A percentile compares a stretch with the other conserved stretches of the same genome.
Evolutionary conservation across 495 filamentous ascomycete species (phyloP).

Genomic region (Letharia lupina): DNA sequence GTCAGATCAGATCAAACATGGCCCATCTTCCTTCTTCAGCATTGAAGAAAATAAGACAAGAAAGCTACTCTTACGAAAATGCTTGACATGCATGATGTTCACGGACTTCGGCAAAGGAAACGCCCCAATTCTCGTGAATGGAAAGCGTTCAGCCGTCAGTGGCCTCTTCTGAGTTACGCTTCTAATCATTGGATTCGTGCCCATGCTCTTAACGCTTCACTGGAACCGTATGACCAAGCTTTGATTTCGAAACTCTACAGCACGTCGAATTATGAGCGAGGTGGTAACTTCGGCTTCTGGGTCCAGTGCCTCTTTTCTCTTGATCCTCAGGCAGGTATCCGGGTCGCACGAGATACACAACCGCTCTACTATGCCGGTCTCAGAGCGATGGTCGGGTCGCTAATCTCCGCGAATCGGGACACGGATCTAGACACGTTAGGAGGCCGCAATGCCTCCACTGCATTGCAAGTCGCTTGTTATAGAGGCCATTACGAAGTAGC

Average conservation of each 20-base stretch:
- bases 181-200: neutral
- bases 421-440: neutral
- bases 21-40: slow-evolving; percentile 1
- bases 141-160: neutral
- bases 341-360: neutral
- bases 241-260: neutral
- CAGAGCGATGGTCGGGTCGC: neutral
- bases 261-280: neutral
- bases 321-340: neutral
- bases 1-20: neutral
- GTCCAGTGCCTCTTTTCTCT: neutral
- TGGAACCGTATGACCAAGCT: neutral
- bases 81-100: neutral
- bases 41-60: neutral
- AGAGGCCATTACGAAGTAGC: neutral
- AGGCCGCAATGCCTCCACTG: neutral
- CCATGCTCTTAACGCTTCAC: neutral
- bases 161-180: neutral
- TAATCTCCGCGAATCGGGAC: neutral
- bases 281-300: slow-evolving; percentile 4
- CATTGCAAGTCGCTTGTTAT: neutral
- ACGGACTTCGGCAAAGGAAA: neutral
- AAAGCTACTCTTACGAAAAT: neutral
- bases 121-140: neutral
- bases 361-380: slow-evolving; percentile 9